Evolutionary conservation across 2,329 filamentous ascomycete genomes (phyloP), one percentile per base, ranked within the genome.

Genomic region (Colletotrichum chlorophyti): DNA sequence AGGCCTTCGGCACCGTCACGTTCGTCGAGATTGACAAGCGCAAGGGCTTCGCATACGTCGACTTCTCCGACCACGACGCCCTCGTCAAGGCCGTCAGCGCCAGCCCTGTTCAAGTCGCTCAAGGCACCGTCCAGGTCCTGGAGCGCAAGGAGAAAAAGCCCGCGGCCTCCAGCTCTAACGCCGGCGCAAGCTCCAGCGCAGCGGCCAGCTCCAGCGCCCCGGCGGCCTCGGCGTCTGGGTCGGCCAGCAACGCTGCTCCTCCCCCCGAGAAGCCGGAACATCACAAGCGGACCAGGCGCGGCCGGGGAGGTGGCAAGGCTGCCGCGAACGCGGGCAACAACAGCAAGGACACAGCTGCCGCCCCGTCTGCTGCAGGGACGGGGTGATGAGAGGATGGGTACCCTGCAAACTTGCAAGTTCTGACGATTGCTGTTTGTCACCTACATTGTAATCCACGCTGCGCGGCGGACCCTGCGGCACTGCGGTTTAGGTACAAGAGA

Each of bases 11-110:
- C 2, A 73, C 83, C 1, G 84, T 97, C 41, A 85, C 85, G 1
- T 89, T 86, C 64, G 91, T 97, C 15, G 94, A 97, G 66, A 94
- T 98, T 51, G 94, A 98, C 70, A 93, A 93, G 72, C 90, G 93
- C 68, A 97, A 97, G 72, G 93, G 93, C 0, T 96, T 97, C 67
- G 94, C 93, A 3, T 97, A 97, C 70, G 89, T 96, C 34, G 91
- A 97, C 63, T 98, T 97, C 75, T 83, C 84, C 9, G 87, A 92
- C 19, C 82, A 88, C 1, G 86, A 88, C 8, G 82, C 84, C 9
- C 79, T 98, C 23, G 84, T 85, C 66, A 92, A 91, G 68, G 94
- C 94, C 5, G 87, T 97, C 68, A 83, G 86, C 14, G 91, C 90
- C 11, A 96, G 92, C 68, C 91, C 91, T 0, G 83, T 97, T 26